These are phyloP conservation scores for Cryptosporidium xiaoi DNA, from an alignment of 169 alveolate genomes.

Conservation along the genomic window DNA sequence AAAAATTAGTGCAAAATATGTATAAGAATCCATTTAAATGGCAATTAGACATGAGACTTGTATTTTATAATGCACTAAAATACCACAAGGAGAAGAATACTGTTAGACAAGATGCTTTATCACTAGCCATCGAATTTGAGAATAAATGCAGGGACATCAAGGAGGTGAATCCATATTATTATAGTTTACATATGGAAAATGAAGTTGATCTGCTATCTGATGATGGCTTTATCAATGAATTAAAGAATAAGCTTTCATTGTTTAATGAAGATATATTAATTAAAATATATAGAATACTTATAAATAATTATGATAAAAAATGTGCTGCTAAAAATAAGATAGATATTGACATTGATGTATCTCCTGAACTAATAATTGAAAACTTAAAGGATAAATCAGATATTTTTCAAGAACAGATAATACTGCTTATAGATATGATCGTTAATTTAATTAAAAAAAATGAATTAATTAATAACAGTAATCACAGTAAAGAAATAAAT, in stretches of 20 bases:
- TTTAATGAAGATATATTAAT: constrained; percentile 7
- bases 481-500: neutral
- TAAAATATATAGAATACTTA: neutral
- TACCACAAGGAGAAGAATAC: constrained; percentile 80
- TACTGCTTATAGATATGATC: constrained; percentile 23
- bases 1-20: constrained; percentile 80
- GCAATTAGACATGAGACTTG: constrained; percentile 90
- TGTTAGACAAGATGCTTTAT: constrained; percentile 84
- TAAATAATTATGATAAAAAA: neutral
- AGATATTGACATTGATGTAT: neutral
- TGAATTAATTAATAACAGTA: neutral
- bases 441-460: constrained; percentile 2
- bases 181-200: constrained; percentile 5
- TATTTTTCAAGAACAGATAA: constrained; percentile 34
- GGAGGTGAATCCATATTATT: constrained; percentile 81
- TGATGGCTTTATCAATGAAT: neutral
- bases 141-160: constrained; percentile 75
- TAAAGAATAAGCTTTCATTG: neutral
- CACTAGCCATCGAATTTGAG: constrained; percentile 82
- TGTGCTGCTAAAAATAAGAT: neutral
- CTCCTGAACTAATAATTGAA: constrained; percentile 44
- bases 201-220: neutral
- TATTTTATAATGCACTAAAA: constrained; percentile 88
- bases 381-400: constrained; percentile 3
- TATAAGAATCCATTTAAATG: constrained; percentile 89